Evolutionary conservation across 306 rosid species (phyloP).

Genomic region (Begonia masoniana): DNA sequence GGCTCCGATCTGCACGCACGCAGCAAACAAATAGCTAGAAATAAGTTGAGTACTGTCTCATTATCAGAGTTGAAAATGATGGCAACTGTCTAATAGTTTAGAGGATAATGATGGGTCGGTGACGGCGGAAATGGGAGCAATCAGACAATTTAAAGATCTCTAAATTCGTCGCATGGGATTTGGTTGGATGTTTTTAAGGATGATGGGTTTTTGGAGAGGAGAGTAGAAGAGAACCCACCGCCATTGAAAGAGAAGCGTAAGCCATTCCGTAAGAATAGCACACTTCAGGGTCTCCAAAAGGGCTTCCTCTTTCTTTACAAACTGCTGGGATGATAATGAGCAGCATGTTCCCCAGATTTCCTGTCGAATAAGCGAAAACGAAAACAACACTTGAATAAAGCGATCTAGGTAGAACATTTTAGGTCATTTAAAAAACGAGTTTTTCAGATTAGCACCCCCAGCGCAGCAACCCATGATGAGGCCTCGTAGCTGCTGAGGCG

Average conservation of each 20-base stretch:
- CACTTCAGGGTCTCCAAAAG: conserved; percentile 33
- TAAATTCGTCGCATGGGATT: not conserved
- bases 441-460: conserved; percentile 21
- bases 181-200: not conserved
- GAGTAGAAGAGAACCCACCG: conserved; percentile 14
- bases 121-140: not conserved
- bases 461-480: conserved; percentile 47
- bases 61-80: no score
- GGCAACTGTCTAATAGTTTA: no score
- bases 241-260: conserved; percentile 53
- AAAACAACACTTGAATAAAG: not conserved
- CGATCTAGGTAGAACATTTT: no score
- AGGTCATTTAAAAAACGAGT: no score
- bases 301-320: conserved; percentile 51
- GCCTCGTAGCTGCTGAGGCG: conserved; percentile 39
- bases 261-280: conserved; percentile 36
- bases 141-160: not conserved
- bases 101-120: no score
- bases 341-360: conserved; percentile 43
- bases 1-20: conserved; percentile 42
- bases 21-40: no score
- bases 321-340: conserved; percentile 42
- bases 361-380: conserved; percentile 13
- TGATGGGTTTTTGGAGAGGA: not conserved
- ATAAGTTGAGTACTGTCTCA: no score